Base-by-base conservation (phyloP, 352 stramenopile species). In the Phytophthora parvispora region DNA sequence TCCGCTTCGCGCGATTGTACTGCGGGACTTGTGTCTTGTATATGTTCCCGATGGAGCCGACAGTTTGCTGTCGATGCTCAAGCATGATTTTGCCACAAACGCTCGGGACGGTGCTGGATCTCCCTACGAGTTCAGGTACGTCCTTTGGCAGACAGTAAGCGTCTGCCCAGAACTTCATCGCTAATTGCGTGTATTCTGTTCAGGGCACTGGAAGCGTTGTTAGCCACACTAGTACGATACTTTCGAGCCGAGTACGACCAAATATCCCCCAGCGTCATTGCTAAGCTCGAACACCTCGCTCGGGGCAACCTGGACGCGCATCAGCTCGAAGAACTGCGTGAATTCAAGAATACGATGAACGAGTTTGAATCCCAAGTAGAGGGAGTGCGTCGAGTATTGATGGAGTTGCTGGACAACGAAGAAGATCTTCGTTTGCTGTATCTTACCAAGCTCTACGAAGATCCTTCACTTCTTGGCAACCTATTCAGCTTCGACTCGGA, bases 351-450 rank as follows among this genome's bases (percentile, higher is more conserved):
- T 50, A 72, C 63, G 3, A 83, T 85, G 54, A 69, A 81, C 67
- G 76, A 81, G 55, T 85, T 85, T 31, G 76, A 87, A 52, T 69
- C 70, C 9, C 79, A 87, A 53, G 77, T 87, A 6, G 64, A 80
- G 51, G 65, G 69, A 16, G 42, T 87, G 15, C 79, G 79, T 7
- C 74, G 79, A 28, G 70, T 72, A 7, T 60, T 87, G 4, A 85
- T 85, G 77, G 68, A 73, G 28, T 52, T 83, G 13, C 48, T 87
- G 20, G 79, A 87, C 53, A 83, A 85, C 29, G 79, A 87, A 53
- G 73, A 84, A 36, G 74, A 80, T 20, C 63, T 85, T 16, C 67
- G 64, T 15, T 52, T 87, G 32, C 65, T 85, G 22, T 77, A 87
- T 45, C 57, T 90, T 12, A 85, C 74, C 20, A 78, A 90, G 53